Evolutionary conservation across 1,284 basidiomycete genomes (phyloP).

Genomic region (Cutaneotrichosporon sp.): DNA sequence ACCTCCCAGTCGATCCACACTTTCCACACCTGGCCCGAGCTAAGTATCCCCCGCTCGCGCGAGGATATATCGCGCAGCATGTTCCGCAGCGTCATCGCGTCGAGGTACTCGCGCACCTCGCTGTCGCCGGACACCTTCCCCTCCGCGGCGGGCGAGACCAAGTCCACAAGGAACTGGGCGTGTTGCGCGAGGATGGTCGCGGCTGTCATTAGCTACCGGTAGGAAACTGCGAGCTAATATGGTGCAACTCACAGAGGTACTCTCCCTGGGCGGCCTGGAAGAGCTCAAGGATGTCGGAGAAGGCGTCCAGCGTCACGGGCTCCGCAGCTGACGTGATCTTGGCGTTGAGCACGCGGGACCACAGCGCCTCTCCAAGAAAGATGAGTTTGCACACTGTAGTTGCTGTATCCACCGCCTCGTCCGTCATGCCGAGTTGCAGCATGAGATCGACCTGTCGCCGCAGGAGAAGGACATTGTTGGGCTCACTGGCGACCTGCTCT

Average conservation of each 20-base stretch:
- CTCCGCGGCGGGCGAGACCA: conserved; percentile 48
- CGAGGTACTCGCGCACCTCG: conserved; percentile 44
- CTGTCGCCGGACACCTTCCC: conserved; percentile 27
- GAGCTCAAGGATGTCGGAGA: conserved; percentile 59
- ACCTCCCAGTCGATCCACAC: conserved; percentile 69
- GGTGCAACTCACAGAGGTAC: conserved; percentile 65
- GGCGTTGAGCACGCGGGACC: conserved; percentile 31
- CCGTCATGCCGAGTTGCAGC: conserved; percentile 22
- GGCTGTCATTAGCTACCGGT: conserved; percentile 54
- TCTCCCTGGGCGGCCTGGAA: conserved; percentile 69
- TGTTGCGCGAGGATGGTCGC: conserved; percentile 67
- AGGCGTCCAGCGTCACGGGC: conserved; percentile 48
- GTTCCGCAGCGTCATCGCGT: conserved; percentile 57
- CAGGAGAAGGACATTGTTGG: conserved; percentile 30
- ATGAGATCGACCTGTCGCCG: conserved; percentile 32
- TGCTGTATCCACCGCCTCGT: conserved; percentile 23
- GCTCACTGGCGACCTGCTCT: conserved; percentile 22
- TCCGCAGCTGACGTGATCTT: conserved; percentile 12
- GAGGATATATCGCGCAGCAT: conserved; percentile 56
- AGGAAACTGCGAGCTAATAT: neutral
- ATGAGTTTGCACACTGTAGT: conserved; percentile 16
- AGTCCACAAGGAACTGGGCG: conserved; percentile 61
- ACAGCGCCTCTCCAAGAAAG: conserved; percentile 36
- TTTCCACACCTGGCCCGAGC: conserved; percentile 71
- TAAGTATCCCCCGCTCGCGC: conserved; percentile 53